These are phyloP conservation scores for Monosporascus sp. DNA, from an alignment of 2,329 filamentous ascomycete genomes.

Conservation along the genomic window DNA sequence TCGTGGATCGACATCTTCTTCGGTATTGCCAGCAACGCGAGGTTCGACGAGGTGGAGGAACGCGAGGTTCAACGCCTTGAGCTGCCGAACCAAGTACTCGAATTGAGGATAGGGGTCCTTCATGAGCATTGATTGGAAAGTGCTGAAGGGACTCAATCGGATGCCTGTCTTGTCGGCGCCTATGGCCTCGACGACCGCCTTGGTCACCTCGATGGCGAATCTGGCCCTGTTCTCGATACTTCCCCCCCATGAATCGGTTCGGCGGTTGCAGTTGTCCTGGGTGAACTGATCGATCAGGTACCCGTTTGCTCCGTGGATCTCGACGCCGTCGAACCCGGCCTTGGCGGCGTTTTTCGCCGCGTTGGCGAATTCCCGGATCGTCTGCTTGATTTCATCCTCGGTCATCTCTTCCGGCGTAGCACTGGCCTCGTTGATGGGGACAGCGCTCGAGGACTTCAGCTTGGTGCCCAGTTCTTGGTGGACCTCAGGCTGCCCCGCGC, in stretches of 20 bases:
- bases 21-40: slow-evolving; percentile 35
- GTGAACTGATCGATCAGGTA: slow-evolving; percentile 54
- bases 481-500: slow-evolving; percentile 35
- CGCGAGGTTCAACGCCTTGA: slow-evolving; percentile 47
- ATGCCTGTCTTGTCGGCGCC: slow-evolving; percentile 44
- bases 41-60: slow-evolving; percentile 55
- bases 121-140: slow-evolving; percentile 55
- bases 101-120: slow-evolving; percentile 52
- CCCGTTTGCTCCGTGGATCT: slow-evolving; percentile 36
- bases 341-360: slow-evolving; percentile 51
- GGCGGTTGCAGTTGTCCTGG: slow-evolving; percentile 47
- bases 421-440: slow-evolving; percentile 40
- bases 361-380: slow-evolving; percentile 55
- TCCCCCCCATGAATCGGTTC: slow-evolving; percentile 52
- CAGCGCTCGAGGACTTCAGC: slow-evolving; percentile 39
- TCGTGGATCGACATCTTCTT: slow-evolving; percentile 30
- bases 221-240: slow-evolving; percentile 49
- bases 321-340: slow-evolving; percentile 65
- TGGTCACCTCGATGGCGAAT: slow-evolving; percentile 46
- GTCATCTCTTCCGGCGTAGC: slow-evolving; percentile 58
- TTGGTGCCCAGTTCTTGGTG: slow-evolving; percentile 38
- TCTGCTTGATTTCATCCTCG: slow-evolving; percentile 56
- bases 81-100: slow-evolving; percentile 41
- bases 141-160: slow-evolving; percentile 47
- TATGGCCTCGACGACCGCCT: slow-evolving; percentile 47